Evolutionary conservation across 306 rosid genomes (phyloP), one percentile per base, ranked within the genome.

Genomic region (Astragalus membranaceus): DNA sequence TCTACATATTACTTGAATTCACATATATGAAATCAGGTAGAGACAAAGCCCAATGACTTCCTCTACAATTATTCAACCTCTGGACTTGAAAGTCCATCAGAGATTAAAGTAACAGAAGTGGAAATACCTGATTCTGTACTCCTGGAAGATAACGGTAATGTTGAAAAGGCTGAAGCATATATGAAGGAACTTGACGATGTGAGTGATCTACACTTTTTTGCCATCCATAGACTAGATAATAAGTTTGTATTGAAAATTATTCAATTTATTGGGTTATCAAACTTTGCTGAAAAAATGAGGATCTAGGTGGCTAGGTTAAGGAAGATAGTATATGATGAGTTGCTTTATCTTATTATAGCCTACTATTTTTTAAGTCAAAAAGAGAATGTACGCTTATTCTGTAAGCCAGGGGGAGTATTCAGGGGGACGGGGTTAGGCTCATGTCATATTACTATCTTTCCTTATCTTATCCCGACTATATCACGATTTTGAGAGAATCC

Each of bases 171-270:
- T 69, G 95, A 88, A 78, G 88, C 86, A 13, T 88, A 81, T 77
- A 57, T 86, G 61, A 87, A 85, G 82, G 96, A 94, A 65, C 97
- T 94, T 77, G 97, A 94, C 58, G 82, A 85, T 70, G 97, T 88
- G 83, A 91, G 99, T 82, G 46, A 71, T 77, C 44, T 62, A 37
- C 16, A 13, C 71, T 59, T 41, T 44, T 48, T 16, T 73, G 52
- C 13, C 20, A 52, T 67, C 42, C 65, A 50, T 53, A n/a, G 48
- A 70, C 30, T 54, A 67, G 64, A 51, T 71, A 20, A 10, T 26
- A 62, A 48, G 44, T 53, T 55, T 39, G 3, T 50, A 48, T 42
- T 64, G 39, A 67, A 62, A 60, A 20, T 5, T 48, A 66, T 75
- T 56, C 42, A 63, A n/a, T 46, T 52, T 74, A 26, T 61, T 3